Conservation (phyloP, 495 filamentous ascomycete species). For the Trichoderma virens region DNA sequence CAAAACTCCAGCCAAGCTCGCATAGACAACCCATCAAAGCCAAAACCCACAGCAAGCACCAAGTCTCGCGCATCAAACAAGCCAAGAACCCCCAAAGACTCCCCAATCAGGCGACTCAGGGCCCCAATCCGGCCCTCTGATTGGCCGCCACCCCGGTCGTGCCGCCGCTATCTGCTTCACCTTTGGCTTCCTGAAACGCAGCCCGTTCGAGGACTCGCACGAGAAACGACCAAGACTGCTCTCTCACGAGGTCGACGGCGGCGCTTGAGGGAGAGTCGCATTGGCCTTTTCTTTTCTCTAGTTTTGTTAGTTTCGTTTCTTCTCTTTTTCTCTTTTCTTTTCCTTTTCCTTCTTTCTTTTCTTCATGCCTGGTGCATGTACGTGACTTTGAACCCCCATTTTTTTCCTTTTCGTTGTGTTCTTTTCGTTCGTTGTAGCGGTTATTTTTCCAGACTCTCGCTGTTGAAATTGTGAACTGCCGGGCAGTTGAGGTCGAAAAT, state of each 20-base stretch:
- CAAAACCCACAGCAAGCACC: too few species aligned
- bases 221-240: too few species aligned
- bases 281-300: not conserved
- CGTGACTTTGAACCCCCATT: constrained; percentile 19
- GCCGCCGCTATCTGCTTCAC: not conserved
- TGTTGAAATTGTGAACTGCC: not conserved
- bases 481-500: not conserved
- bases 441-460: not conserved
- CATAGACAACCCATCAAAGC: too few species aligned
- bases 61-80: not conserved
- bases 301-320: constrained; percentile 5
- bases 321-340: constrained; percentile 23
- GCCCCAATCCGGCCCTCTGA: not conserved
- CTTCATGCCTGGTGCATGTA: constrained; percentile 2
- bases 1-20: too few species aligned
- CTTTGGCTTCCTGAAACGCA: not conserved
- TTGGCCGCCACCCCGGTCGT: not conserved
- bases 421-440: constrained; percentile 12
- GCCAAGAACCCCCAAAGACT: not conserved
- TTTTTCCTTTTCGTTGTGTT: constrained; percentile 23
- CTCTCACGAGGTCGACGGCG: too few species aligned
- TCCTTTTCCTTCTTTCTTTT: constrained; percentile 11
- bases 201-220: not conserved
- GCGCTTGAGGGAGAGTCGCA: not conserved
- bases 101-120: constrained; percentile 8